Percentiles rank a stretch among this genome's conserved stretches.
phyloP scores from a whole-genome alignment of 2,329 filamentous ascomycete genomes.

The Fusarium sp. region DNA sequence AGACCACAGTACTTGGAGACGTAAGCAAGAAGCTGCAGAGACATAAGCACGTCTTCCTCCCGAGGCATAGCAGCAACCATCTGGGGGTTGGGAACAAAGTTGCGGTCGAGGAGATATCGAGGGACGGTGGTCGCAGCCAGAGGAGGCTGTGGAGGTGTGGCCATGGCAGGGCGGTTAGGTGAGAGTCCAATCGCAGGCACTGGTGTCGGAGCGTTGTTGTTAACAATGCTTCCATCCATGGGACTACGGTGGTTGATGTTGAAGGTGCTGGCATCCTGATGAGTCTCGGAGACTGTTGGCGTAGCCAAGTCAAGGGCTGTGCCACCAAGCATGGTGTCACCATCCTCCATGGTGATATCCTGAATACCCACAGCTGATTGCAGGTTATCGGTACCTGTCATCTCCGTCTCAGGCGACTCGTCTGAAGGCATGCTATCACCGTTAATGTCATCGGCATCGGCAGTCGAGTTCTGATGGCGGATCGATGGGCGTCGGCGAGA shows the following conservation, averaged over 20 bases:
- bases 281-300: constrained; percentile 81
- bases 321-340: constrained; percentile 81
- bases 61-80: constrained; percentile 92
- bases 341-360: constrained; percentile 82
- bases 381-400: constrained; percentile 83
- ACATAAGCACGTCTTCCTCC: constrained; percentile 98
- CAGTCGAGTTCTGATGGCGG: constrained; percentile 90
- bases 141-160: constrained; percentile 79
- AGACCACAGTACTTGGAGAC: constrained; percentile 99
- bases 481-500: constrained; percentile 83
- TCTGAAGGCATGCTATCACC: constrained; percentile 86
- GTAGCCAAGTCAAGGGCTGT: constrained; percentile 80
- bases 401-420: constrained; percentile 79
- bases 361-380: constrained; percentile 86
- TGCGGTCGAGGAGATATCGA: constrained; percentile 81
- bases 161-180: constrained; percentile 75
- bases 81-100: constrained; percentile 74
- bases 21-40: constrained; percentile 93
- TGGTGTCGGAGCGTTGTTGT: constrained; percentile 73
- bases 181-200: constrained; percentile 79
- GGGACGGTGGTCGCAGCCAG: constrained; percentile 78
- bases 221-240: constrained; percentile 86
- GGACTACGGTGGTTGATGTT: constrained; percentile 90
- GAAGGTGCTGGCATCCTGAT: constrained; percentile 86
- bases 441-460: constrained; percentile 86